Evolutionary conservation across 192 early-diverging fungal genomes (phyloP), one percentile per base, ranked within the genome.

Genomic region (Gorgonomyces haynaldii): DNA sequence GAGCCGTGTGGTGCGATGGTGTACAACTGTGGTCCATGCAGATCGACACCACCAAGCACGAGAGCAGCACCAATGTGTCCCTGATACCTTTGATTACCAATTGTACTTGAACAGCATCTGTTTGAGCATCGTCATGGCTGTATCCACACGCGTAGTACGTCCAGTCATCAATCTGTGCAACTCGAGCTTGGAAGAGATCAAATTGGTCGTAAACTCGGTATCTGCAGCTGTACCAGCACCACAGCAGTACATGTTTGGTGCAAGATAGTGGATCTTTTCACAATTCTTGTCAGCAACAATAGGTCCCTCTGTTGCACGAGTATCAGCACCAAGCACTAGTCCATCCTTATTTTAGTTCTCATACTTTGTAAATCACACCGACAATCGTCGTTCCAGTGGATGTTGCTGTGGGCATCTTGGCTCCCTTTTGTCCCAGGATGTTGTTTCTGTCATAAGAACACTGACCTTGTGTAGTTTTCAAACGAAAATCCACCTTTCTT

Each of bases 231-330:
- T 98, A 54, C 95, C 92, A 20, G 92, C 95, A 47, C 95, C 92
- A 58, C 89, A 90, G 69, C 92, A 96, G 74, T 94, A 76, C 32
- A 61, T 47, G 69, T 98, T 98, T 52, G 91, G 92, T 31, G 91
- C 86, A 37, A 98, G 60, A 57, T 92, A 95, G 73, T 95, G 92
- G 46, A 98, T 92, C 75, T 98, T 98, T 70, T 88, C 80, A 68
- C 92, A 96, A 69, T 98, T 96, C 71, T 98, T 98, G 76, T 98
- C 92, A 0, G 88, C 88, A 7, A 98, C 92, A 57, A 94, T 96
- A 17, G 92, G 76, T 16, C 89, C 95, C 27, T 78, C 77, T 6
- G 95, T 98, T 21, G 95, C 89, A 60, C 95, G 83, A 8, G 95
- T 98, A 63, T 98, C 95, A 16, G 95, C 92, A 4, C 92, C 95